Conservation (phyloP, 495 filamentous ascomycete species). For the Acidomyces sp. region DNA sequence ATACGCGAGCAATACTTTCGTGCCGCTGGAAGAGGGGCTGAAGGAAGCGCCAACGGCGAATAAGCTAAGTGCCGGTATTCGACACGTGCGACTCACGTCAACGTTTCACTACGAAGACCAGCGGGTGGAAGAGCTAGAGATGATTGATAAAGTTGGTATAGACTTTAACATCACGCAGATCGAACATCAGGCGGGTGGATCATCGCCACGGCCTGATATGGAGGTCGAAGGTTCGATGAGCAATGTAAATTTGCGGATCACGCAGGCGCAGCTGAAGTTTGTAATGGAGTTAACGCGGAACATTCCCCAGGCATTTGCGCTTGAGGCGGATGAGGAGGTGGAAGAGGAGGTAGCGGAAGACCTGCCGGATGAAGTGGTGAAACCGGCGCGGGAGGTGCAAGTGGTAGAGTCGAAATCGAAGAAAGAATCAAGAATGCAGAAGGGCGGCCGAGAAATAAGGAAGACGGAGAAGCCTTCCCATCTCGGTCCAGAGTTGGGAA, state of each 20-base stretch:
- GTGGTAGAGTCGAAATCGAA: too few species aligned
- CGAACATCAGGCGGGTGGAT: constrained; percentile 62
- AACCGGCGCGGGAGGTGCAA: constrained; percentile 35
- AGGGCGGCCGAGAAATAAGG: constrained; percentile 17
- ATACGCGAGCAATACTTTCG: constrained; percentile 86
- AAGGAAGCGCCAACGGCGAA: constrained; percentile 63
- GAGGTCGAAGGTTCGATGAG: constrained; percentile 87
- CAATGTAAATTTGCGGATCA: constrained; percentile 76
- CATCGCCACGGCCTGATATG: constrained; percentile 79
- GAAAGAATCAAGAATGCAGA: too few species aligned
- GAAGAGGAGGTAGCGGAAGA: constrained; percentile 52
- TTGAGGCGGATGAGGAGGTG: constrained; percentile 55
- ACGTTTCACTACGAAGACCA: constrained; percentile 68
- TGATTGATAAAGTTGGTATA: constrained; percentile 92
- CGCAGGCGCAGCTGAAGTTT: constrained; percentile 81
- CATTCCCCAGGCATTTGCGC: constrained; percentile 73
- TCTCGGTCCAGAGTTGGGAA: constrained; percentile 52
- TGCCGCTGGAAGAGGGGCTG: constrained; percentile 56
- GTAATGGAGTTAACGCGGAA: constrained; percentile 71
- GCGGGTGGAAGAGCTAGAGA: constrained; percentile 71
- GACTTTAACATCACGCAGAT: constrained; percentile 81
- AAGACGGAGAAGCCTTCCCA: constrained; percentile 35
- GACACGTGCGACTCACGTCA: constrained; percentile 81
- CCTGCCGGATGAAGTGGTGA: constrained; percentile 43
- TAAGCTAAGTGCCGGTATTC: constrained; percentile 79